Conservation (phyloP, 345 rosid genomes). For the Noccaea caerulescens region DNA sequence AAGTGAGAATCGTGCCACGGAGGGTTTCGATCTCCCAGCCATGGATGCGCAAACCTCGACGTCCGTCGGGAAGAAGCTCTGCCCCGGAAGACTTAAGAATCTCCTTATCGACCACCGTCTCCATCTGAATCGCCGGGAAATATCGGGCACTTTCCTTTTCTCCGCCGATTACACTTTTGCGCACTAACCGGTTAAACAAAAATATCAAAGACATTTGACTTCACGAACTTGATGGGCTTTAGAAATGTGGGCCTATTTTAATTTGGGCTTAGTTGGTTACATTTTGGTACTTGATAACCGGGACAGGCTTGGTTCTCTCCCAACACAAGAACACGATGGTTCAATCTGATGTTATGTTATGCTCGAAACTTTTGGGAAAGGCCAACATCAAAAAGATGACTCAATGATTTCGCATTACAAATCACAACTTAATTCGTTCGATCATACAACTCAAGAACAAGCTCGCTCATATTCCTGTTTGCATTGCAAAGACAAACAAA, state of each 20-base stretch:
- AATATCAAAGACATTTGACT: slow-evolving; percentile 27
- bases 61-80: slow-evolving; percentile 64
- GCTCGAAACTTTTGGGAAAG: neutral
- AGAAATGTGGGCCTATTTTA: neutral
- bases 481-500: neutral
- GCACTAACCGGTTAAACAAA: slow-evolving; percentile 26
- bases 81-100: slow-evolving; percentile 76
- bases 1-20: slow-evolving; percentile 76
- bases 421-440: neutral
- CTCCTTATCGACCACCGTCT: slow-evolving; percentile 63
- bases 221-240: slow-evolving; percentile 22
- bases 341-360: neutral
- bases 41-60: slow-evolving; percentile 67
- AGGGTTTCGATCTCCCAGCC: slow-evolving; percentile 87
- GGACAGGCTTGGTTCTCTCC: neutral
- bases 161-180: slow-evolving; percentile 30
- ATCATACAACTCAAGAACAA: neutral
- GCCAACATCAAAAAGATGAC: neutral
- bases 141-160: neutral
- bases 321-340: neutral
- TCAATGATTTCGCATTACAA: neutral
- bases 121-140: slow-evolving; percentile 51
- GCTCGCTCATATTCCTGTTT: neutral
- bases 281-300: neutral
- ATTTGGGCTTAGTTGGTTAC: neutral